phyloP scores from a whole-genome alignment of 768 basidiomycete genomes.

The Auricularia sp. region DNA sequence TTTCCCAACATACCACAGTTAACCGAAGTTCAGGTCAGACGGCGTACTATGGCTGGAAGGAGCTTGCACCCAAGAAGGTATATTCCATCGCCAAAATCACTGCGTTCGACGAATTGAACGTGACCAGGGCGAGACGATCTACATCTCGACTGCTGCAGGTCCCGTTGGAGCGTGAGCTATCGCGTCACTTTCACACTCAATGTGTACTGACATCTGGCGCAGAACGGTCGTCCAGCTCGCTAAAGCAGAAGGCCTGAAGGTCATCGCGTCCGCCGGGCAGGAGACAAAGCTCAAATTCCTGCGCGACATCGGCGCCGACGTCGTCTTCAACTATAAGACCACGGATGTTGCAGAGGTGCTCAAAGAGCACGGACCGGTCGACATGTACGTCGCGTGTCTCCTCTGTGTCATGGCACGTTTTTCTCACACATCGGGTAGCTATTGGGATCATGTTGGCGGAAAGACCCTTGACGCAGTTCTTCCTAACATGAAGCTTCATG shows the following conservation, averaged over 20 bases:
- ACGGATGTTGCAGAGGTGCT: conserved; percentile 21
- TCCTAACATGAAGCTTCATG: conserved; percentile 30
- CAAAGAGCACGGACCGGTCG: conserved; percentile 24
- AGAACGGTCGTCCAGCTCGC: conserved; percentile 23
- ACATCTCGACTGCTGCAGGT: conserved; percentile 37
- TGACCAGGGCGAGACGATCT: conserved; percentile 38
- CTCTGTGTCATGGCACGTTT: neutral
- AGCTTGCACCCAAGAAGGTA: conserved; percentile 30
- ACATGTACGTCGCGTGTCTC: conserved; percentile 14
- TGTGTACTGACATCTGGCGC: neutral
- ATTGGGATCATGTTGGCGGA: conserved; percentile 53
- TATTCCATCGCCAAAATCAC: too few species aligned
- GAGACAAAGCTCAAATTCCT: conserved; percentile 32
- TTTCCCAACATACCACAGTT: neutral
- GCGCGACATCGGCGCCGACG: conserved; percentile 24
- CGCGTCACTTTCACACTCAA: neutral
- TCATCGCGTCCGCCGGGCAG: conserved; percentile 31
- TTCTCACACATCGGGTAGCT: conserved; percentile 18
- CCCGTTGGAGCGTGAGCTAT: conserved; percentile 49
- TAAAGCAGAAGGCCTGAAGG: conserved; percentile 29
- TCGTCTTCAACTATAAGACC: conserved; percentile 28
- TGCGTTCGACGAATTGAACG: too few species aligned
- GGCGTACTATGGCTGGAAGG: conserved; percentile 32
- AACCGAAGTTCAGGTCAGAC: conserved; percentile 15
- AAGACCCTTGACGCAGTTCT: conserved; percentile 48